Evolutionary conservation across 805 yeast species (phyloP).

Genomic region (Candida manassasensis): DNA sequence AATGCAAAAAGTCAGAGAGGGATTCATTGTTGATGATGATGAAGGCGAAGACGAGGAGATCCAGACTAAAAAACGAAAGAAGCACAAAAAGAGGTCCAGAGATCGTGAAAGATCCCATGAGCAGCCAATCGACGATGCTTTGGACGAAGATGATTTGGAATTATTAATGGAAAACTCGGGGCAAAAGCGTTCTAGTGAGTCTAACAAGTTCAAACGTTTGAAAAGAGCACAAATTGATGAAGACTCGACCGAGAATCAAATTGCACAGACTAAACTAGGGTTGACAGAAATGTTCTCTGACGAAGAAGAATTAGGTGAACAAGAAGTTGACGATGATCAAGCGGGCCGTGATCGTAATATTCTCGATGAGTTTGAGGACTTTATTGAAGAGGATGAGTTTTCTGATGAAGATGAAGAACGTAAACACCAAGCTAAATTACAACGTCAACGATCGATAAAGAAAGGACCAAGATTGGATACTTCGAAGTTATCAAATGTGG

Average conservation of each 20-base stretch:
- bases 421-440: conserved; percentile 23
- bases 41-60: conserved; percentile 49
- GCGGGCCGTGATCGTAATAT: conserved; percentile 28
- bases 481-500: conserved; percentile 58
- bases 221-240: conserved; percentile 55
- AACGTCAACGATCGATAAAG: conserved; percentile 23
- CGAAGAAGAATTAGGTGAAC: conserved; percentile 20
- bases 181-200: conserved; percentile 42
- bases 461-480: conserved; percentile 48
- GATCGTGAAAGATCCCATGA: conserved; percentile 13
- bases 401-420: conserved; percentile 75
- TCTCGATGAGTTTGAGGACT: conserved; percentile 89
- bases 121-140: conserved; percentile 53
- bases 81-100: conserved; percentile 39
- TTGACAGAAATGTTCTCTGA: conserved; percentile 72
- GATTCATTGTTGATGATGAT: conserved; percentile 91
- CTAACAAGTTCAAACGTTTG: conserved; percentile 68
- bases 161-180: conserved; percentile 88
- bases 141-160: conserved; percentile 95
- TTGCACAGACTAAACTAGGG: conserved; percentile 23
- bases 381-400: conserved; percentile 94
- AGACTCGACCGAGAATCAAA: neutral
- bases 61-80: conserved; percentile 24
- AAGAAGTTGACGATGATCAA: conserved; percentile 28
- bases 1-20: conserved; percentile 75